A percentile compares a stretch with the other conserved stretches of the same genome.
Evolutionary conservation across 768 basidiomycete genomes (phyloP).

Genomic region (Tylopilus vinaceipallidus): DNA sequence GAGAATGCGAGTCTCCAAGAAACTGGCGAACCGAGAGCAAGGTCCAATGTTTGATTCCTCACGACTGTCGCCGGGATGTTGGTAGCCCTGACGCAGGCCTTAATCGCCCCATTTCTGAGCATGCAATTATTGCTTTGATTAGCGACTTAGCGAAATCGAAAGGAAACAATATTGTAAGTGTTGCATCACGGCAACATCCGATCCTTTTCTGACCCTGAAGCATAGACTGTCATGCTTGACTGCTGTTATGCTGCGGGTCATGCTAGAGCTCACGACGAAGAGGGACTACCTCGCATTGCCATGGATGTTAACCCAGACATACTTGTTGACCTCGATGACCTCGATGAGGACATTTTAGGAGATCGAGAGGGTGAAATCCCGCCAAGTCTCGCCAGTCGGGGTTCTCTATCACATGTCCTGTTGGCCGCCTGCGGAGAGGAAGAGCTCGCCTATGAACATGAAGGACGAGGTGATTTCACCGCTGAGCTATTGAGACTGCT

Average conservation of each 20-base stretch:
- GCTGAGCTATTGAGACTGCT: slow-evolving; percentile 19
- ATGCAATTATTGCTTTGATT: slow-evolving; percentile 38
- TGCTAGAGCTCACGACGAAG: slow-evolving; percentile 19
- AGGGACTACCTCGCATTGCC: slow-evolving; percentile 4
- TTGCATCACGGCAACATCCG: background rate
- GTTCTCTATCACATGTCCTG: slow-evolving; percentile 38
- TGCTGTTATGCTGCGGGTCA: slow-evolving; percentile 43
- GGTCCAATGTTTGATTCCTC: slow-evolving; percentile 33
- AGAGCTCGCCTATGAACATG: slow-evolving; percentile 30
- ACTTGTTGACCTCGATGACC: slow-evolving; percentile 2
- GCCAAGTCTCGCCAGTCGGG: slow-evolving; percentile 24
- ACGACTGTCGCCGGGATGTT: too few species aligned
- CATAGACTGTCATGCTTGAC: slow-evolving; percentile 45
- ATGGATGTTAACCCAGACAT: too few species aligned
- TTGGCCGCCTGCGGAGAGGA: slow-evolving; percentile 41
- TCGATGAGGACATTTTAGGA: slow-evolving; percentile 29
- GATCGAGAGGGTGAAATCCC: slow-evolving; percentile 12
- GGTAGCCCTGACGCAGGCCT: slow-evolving; percentile 16
- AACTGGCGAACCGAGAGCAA: slow-evolving; percentile 23
- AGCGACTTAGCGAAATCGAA: slow-evolving; percentile 35
- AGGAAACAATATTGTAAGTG: slow-evolving; percentile 44
- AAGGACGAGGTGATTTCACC: slow-evolving; percentile 26
- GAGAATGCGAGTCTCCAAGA: slow-evolving; percentile 29
- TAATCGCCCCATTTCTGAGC: slow-evolving; percentile 39
- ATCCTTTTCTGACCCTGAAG: background rate